Evolutionary conservation across 768 basidiomycete species (phyloP).

Genomic region (Coprinopsis sp.): DNA sequence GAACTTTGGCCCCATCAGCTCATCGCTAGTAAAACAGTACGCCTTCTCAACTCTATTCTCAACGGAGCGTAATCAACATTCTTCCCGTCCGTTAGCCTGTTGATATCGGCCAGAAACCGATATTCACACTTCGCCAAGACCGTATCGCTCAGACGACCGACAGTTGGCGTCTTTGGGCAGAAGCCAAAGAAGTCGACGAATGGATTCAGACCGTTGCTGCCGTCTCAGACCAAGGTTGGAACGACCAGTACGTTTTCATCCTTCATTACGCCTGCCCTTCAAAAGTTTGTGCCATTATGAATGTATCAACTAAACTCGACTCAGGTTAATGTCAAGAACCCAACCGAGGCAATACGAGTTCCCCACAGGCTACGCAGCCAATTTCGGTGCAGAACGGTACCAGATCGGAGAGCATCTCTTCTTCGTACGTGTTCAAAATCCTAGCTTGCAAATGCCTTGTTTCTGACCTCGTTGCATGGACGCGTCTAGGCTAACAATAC

Average conservation of each 20-base stretch:
- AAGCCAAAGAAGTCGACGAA: slow-evolving; percentile 81
- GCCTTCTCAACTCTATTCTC: slow-evolving; percentile 10
- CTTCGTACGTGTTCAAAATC: slow-evolving; percentile 41
- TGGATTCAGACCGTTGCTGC: slow-evolving; percentile 89
- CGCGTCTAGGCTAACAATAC: slow-evolving; percentile 19
- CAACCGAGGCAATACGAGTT: slow-evolving; percentile 83
- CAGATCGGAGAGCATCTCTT: slow-evolving; percentile 88
- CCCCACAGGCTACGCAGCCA: slow-evolving; percentile 85
- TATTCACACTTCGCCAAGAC: slow-evolving; percentile 71
- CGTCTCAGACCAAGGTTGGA: slow-evolving; percentile 84
- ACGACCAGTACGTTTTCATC: slow-evolving; percentile 63
- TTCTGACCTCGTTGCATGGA: neutral
- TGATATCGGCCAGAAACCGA: slow-evolving; percentile 59
- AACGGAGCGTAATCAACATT: slow-evolving; percentile 3
- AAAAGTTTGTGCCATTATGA: neutral
- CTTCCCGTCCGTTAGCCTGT: slow-evolving; percentile 51
- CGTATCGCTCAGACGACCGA: slow-evolving; percentile 67
- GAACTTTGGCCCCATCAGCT: slow-evolving; percentile 84
- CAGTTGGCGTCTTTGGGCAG: slow-evolving; percentile 78
- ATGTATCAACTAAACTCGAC: neutral
- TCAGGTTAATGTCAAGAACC: slow-evolving; percentile 55
- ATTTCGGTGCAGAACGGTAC: slow-evolving; percentile 79
- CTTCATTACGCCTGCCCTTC: neutral
- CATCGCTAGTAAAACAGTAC: slow-evolving; percentile 73
- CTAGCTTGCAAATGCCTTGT: neutral